phyloP scores from a whole-genome alignment of 78 protist genomes.

The Polysphondylium violaceum region DNA sequence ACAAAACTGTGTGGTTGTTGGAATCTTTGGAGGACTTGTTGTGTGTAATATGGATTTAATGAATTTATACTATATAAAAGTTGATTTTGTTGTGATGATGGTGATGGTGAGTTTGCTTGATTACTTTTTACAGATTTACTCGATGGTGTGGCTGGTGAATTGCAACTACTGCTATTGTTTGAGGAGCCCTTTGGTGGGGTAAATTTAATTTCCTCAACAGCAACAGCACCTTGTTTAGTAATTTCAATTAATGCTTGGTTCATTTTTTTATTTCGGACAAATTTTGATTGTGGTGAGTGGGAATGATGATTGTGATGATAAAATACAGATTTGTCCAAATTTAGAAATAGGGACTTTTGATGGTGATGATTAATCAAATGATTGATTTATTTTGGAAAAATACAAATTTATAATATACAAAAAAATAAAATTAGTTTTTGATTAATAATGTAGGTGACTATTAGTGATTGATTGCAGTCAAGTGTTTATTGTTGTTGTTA shows the following conservation, averaged over 20 bases:
- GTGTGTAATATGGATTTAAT: slow-evolving; percentile 16
- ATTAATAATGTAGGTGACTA: neutral
- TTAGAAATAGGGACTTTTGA: neutral
- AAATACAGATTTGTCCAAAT: neutral
- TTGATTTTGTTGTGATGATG: neutral
- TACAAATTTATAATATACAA: neutral
- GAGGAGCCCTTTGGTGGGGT: slow-evolving; percentile 29
- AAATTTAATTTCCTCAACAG: slow-evolving; percentile 61
- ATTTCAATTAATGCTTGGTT: slow-evolving; percentile 52
- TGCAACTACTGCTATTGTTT: no score
- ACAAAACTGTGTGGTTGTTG: slow-evolving; percentile 37
- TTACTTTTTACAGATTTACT: slow-evolving; percentile 19
- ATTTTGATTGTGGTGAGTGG: no score
- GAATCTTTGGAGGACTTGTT: slow-evolving; percentile 12
- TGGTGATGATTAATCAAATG: neutral
- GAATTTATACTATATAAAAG: slow-evolving; percentile 4
- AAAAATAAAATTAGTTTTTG: neutral
- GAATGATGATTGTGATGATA: neutral
- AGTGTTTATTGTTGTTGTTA: no score
- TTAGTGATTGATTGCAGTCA: no score
- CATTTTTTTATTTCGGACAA: slow-evolving; percentile 5
- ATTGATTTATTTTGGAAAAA: neutral
- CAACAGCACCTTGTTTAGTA: slow-evolving; percentile 63
- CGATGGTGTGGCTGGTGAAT: no score
- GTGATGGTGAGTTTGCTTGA: slow-evolving; percentile 6